Evolutionary conservation across 768 basidiomycete genomes (phyloP), one percentile per base, ranked within the genome.

Genomic region (Russula sp.): DNA sequence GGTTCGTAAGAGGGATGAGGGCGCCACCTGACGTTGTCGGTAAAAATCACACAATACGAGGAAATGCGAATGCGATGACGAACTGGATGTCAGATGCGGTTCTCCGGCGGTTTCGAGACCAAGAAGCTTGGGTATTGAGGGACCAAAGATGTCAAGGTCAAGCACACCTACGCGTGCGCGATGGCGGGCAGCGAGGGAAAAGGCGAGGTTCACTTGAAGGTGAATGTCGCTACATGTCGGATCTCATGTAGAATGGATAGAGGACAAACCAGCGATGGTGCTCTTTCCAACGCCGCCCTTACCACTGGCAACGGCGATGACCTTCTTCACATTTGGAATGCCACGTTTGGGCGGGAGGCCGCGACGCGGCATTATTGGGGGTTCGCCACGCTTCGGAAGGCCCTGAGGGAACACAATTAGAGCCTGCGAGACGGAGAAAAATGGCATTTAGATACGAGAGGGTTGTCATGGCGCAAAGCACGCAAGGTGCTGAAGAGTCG

Each of bases 251-350:
- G 38, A 5, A 55, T 13, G 28, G 32, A 34, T 49, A 32, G 32
- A 42, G 34, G 24, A 71, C 81, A 44, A 66, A 94, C 94, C 89
- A 61, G 94, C 92, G 36, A 98, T 79, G 0, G 94, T 98, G 66
- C 92, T 94, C 76, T 97, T 98, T 20, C 95, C 95, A 20, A 97
- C 95, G 2, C 95, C 95, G 28, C 96, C 96, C 72, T 98, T 98
- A 5, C 94, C 95, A 67, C 90, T 92, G 9, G 94, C 90, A 0
- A 98, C 92, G 2, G 84, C 88, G 5, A 98, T 72, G 18, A 95
- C 85, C 66, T 86, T 86, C 69, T 87, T 85, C 8, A 94, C 94
- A 69, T 96, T 75, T 1, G 87, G 80, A 56, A 91, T 84, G 0
- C 77, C 71, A 38, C 84, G 76, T 73, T 85, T 88, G 63, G 78